Percentiles rank a stretch among this genome's conserved stretches.
phyloP scores from a whole-genome alignment of 345 rosid genomes.

The Salix udensis region DNA sequence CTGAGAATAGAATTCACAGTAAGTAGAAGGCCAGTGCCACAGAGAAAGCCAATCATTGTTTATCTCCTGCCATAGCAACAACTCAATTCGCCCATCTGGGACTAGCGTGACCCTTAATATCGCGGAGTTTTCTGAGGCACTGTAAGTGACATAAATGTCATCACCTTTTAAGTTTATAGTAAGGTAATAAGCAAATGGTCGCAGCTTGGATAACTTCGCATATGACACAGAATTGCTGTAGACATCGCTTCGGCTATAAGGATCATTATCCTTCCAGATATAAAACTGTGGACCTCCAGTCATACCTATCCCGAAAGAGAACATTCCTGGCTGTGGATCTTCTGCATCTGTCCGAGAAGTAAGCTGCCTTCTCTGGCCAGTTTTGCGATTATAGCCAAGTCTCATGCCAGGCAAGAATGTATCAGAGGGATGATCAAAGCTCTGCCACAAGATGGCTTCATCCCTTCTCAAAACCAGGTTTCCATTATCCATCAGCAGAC shows the following conservation, averaged over 20 bases:
- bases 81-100: neutral
- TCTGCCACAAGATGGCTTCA: constrained; percentile 5
- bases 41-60: neutral
- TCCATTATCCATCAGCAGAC: neutral
- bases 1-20: neutral
- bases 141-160: neutral
- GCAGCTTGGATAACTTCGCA: neutral
- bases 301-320: neutral
- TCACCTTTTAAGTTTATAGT: neutral
- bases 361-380: neutral
- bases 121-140: neutral
- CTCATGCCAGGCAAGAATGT: constrained; percentile 9
- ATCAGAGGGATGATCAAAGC: constrained; percentile 9
- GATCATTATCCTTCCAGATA: neutral
- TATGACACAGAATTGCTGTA: neutral
- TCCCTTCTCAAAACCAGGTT: neutral
- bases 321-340: neutral
- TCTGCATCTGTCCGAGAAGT: neutral
- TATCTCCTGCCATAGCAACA: neutral
- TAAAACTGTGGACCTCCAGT: neutral
- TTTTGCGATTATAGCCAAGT: neutral
- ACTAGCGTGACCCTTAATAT: neutral
- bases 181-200: neutral
- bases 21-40: neutral
- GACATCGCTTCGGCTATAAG: neutral